phyloP scores from a whole-genome alignment of 768 basidiomycete genomes.

The Trametes sanguinea region DNA sequence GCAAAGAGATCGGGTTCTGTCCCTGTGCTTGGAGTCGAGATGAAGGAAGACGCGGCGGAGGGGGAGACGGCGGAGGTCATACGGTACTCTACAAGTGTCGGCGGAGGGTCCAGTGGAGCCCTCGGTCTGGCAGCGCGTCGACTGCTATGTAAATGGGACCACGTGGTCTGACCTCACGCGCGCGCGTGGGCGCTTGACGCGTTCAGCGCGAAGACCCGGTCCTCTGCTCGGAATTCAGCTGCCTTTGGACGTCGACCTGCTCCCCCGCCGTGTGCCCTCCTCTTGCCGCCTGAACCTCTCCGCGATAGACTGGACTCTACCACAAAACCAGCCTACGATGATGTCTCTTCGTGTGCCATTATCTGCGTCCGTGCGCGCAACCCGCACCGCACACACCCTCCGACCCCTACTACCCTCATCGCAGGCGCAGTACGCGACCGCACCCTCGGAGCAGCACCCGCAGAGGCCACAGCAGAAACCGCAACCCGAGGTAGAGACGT shows the following conservation, averaged over 20 bases:
- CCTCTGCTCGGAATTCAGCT: neutral
- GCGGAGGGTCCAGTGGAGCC: neutral
- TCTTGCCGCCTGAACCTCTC: no score
- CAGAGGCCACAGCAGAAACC: neutral
- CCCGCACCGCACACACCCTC: neutral
- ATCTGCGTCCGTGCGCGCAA: neutral
- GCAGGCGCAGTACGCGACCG: slow-evolving; percentile 7
- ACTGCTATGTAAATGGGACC: no score
- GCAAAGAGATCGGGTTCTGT: slow-evolving; percentile 78
- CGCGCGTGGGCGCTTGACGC: slow-evolving; percentile 2
- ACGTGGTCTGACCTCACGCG: neutral
- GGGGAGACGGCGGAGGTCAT: slow-evolving; percentile 22
- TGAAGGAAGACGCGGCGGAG: slow-evolving; percentile 27
- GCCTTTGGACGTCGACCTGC: neutral
- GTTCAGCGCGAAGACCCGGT: neutral
- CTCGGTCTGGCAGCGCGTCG: no score
- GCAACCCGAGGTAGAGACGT: slow-evolving; percentile 40
- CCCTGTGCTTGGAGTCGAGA: slow-evolving; percentile 22
- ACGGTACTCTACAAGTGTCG: neutral
- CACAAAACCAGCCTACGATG: neutral
- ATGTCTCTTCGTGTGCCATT: slow-evolving; percentile 11
- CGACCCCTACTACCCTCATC: neutral
- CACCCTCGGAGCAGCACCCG: neutral
- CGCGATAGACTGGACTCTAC: no score
- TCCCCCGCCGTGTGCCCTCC: neutral